Evolutionary conservation across 768 basidiomycete genomes (phyloP), one percentile per base, ranked within the genome.

Genomic region (Mycena haematopus): DNA sequence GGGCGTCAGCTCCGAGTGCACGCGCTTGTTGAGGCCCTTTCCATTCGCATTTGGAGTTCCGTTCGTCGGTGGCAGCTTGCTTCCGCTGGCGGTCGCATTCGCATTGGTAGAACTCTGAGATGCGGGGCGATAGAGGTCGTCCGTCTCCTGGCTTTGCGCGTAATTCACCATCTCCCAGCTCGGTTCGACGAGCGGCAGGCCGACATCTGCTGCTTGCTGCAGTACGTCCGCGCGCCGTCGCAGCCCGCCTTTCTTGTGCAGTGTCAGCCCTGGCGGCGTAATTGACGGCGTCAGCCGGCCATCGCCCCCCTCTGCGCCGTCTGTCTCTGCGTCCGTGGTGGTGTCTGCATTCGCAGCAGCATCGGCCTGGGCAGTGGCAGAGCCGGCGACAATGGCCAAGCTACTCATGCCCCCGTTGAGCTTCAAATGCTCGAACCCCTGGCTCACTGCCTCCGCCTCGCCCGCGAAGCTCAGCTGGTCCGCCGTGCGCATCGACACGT

Each of bases 131-230:
- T 68, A 15, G 15, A 46, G 58, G 56, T 49, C 62, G 29, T n/a
- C n/a, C n/a, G 29, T 5, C 9, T 31, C 44, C 66, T 71, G 71
- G 59, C 72, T 67, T 58, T 75, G 76, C 52, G 76, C 79, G 49
- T 78, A 73, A 35, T 74, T 74, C 15, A 86, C 77, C 83, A 89
- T 86, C 68, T 89, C 86, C 73, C 76, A 79, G 25, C 85, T 82
- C 22, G 86, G 86, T 63, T 84, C 82, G 0, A 78, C 77, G 10
- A 85, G 75, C 33, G 63, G 45, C 8, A 66, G 66, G 1, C 75
- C 80, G 3, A 73, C 71, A 47, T 84, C 82, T 6, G 76, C 80
- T 27, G 84, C 84, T 31, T 81, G 73, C 7, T 78, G 74, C 1
- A 85, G 67, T 0, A 86, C 77, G 42, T 82, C 75, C 63, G 81